phyloP scores from a whole-genome alignment of 176 grass and related monocot genomes.

The Triticum aestivum region IWGSC_CS_RefSeq_v2.1 NC_057803.1:730559502-730560001 shows the following conservation, averaged over 20 bases:
- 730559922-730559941: neutral
- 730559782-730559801: conserved; percentile 20
- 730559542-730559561: conserved; percentile 58
- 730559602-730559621: conserved; percentile 67
- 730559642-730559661: neutral
- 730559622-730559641: neutral
- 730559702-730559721: conserved; percentile 85
- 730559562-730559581: conserved; percentile 90
- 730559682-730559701: neutral
- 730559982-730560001: conserved; percentile 22
- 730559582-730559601: conserved; percentile 76
- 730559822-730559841: conserved; percentile 15
- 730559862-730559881: neutral
- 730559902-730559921: neutral
- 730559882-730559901: neutral
- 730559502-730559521: neutral
- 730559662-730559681: neutral
- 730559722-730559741: conserved; percentile 85
- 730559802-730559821: neutral
- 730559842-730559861: conserved; percentile 10
- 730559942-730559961: conserved; percentile 26
- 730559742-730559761: conserved; percentile 75
- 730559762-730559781: neutral
- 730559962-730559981: conserved; percentile 11
- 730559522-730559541: neutral